Evolutionary conservation across 805 yeast genomes (phyloP).

Genomic region (Metschnikowia reukaufii): DNA sequence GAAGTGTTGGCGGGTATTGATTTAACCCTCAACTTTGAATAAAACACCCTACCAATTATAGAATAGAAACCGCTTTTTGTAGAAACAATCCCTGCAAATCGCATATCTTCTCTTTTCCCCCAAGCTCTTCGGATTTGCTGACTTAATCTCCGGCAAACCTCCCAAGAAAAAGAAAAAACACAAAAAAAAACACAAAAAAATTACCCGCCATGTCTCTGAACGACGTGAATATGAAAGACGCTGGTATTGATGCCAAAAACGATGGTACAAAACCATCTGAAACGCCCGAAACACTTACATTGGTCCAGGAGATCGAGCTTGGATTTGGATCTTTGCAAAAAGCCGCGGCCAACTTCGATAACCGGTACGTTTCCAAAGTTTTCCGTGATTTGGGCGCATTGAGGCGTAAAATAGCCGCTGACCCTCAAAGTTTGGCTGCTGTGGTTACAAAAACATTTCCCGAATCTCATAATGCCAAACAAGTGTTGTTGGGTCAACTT

Average conservation of each 20-base stretch:
- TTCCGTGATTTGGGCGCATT: constrained; percentile 78
- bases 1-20: no score
- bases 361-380: constrained; percentile 82
- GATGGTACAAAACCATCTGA: neutral
- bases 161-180: neutral
- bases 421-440: constrained; percentile 48
- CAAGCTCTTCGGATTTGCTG: no score
- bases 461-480: constrained; percentile 42
- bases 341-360: constrained; percentile 73
- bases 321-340: constrained; percentile 51
- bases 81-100: no score
- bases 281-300: constrained; percentile 9
- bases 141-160: no score
- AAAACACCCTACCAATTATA: no score
- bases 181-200: neutral
- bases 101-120: neutral
- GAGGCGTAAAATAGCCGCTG: constrained; percentile 58
- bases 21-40: no score
- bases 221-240: constrained; percentile 23
- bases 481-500: constrained; percentile 30
- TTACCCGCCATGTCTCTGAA: constrained; percentile 5
- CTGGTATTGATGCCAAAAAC: constrained; percentile 3
- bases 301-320: constrained; percentile 40
- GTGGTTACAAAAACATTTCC: constrained; percentile 60
- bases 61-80: no score